Base-by-base conservation (phyloP, 2,329 filamentous ascomycete species). In the Colletotrichum chrysophilum region DNA sequence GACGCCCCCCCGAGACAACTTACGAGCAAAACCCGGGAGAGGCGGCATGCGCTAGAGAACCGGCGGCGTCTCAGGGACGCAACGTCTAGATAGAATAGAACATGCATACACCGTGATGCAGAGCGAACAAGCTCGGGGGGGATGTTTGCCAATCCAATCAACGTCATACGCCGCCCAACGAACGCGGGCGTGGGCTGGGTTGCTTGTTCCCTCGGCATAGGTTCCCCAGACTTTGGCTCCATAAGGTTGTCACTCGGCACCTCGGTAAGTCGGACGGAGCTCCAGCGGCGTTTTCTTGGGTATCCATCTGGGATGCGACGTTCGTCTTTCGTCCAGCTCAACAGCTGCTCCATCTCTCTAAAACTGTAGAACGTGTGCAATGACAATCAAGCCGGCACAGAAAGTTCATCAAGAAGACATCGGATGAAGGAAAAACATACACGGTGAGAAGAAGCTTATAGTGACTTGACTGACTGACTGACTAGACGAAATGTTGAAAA, bases 1-100 rank as follows among this genome's bases (percentile, higher is more conserved):
- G 36, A 38, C 36, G 3, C 4, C 7, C 36, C 36, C 12, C n/a
- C 28, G 69, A 75, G 69, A 75, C 73, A 75, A 58, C 34, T 18
- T 56, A 75, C 73, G 73, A 75, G 56, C 69, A 72, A 72, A 75
- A 75, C n/a, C 73, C 73, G 73, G 73, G 56, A 60, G 55, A 24
- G 72, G 32, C n/a, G 67, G 16, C 48, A 43, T n/a, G 26, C 61
- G 73, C 73, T 67, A 71, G 60, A 52, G 58, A 74, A 70, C 34
- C 55, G 34, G 14, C 26, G 56, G 7, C 8, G 36, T 38, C 36
- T 43, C 61, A 43, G 34, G 13, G 61, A 65, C 61, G n/a, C 18
- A 36, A n/a, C 21, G n/a, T 21, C 28, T 30, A 30, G 32, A 62
- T 10, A 24, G 26, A 2, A 26, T 6, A 60, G 8, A 30, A 28